Percentiles rank a stretch among this genome's conserved stretches.
Conservation (phyloP, 1,284 basidiomycete species). For the Tausonia pullulans region DNA sequence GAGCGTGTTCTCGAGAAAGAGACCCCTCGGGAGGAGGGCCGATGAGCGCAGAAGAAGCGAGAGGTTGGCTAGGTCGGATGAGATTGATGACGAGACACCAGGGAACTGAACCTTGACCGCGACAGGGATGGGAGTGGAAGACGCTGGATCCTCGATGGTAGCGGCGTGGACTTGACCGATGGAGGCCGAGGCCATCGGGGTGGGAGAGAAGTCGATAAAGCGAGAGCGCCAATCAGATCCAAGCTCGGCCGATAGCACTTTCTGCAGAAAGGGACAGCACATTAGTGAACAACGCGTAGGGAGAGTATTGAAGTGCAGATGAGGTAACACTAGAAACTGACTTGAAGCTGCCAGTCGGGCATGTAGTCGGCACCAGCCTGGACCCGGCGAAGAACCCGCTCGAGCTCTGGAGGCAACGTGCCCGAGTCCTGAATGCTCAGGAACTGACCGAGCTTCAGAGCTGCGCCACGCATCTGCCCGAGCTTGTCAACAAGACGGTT, state of each 20-base stretch:
- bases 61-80: conserved; percentile 77
- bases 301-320: not conserved
- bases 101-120: conserved; percentile 98
- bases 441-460: conserved; percentile 93
- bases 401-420: conserved; percentile 75
- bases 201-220: conserved; percentile 67
- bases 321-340: conserved; percentile 26
- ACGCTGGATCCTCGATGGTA: conserved; percentile 41
- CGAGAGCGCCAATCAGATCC: conserved; percentile 62
- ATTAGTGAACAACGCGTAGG: no score
- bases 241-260: conserved; percentile 64
- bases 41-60: conserved; percentile 72
- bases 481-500: conserved; percentile 82
- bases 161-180: conserved; percentile 94
- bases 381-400: conserved; percentile 77
- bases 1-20: conserved; percentile 82
- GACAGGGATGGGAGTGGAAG: conserved; percentile 36
- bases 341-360: conserved; percentile 97
- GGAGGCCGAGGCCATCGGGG: conserved; percentile 90
- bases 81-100: conserved; percentile 74
- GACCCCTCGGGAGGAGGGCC: conserved; percentile 66
- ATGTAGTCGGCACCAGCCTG: conserved; percentile 97
- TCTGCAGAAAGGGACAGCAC: conserved; percentile 35
- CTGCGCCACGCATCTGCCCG: conserved; percentile 89
- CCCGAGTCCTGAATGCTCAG: conserved; percentile 95